Conservation (phyloP, 768 basidiomycete genomes). For the Serendipita indica region DNA sequence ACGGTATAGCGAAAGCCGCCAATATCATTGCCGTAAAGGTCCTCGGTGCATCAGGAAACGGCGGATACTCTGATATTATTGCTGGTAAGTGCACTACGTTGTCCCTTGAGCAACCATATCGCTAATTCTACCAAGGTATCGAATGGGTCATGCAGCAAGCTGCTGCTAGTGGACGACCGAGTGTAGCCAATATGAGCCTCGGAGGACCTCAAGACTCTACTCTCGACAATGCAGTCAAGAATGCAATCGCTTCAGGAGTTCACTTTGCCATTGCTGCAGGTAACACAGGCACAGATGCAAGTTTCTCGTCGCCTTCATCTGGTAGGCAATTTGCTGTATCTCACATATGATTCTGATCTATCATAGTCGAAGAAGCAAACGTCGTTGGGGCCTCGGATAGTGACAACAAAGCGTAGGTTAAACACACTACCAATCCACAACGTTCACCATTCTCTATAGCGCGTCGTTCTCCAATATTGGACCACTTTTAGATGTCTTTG, state of each 20-base stretch:
- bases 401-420: not conserved
- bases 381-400: conserved; percentile 27
- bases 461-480: conserved; percentile 30
- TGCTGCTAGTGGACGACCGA: conserved; percentile 12
- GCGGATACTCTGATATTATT: not conserved
- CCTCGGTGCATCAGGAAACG: not conserved
- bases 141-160: conserved; percentile 22
- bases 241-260: conserved; percentile 22
- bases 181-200: conserved; percentile 3
- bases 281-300: conserved; percentile 24
- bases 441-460: conserved; percentile 18
- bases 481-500: conserved; percentile 25
- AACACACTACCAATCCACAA: not conserved
- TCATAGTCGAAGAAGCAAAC: conserved; percentile 21
- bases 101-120: not conserved
- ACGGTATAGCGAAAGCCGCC: conserved; percentile 11
- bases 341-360: not conserved
- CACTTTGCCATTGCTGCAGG: conserved; percentile 27
- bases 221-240: conserved; percentile 24
- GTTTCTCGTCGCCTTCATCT: conserved; percentile 25
- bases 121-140: conserved; percentile 16
- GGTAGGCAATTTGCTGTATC: conserved; percentile 8
- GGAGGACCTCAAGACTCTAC: conserved; percentile 13
- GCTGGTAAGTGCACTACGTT: not conserved
- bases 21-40: conserved; percentile 8